Conservation (phyloP, 2,329 filamentous ascomycete genomes). For the Clarireedia paspali region DNA sequence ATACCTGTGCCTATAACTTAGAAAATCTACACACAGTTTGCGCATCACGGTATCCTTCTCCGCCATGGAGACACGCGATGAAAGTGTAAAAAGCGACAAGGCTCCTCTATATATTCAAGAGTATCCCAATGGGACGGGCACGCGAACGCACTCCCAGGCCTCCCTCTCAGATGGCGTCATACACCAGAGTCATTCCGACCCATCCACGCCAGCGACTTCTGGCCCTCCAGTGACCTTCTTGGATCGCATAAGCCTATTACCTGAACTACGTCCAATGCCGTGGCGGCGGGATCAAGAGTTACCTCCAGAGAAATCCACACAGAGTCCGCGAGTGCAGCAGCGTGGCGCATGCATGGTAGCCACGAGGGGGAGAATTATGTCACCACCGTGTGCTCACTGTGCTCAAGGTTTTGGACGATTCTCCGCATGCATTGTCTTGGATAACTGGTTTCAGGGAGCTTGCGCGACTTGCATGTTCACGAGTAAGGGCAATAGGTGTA, state of each 20-base stretch:
- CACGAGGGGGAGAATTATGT: constrained; percentile 15
- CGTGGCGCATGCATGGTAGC: constrained; percentile 20
- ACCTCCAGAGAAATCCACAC: constrained; percentile 17
- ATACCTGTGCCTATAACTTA: neutral
- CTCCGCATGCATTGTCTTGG: constrained; percentile 19
- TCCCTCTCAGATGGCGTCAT: neutral
- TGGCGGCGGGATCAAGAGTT: constrained; percentile 23
- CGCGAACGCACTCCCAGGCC: neutral
- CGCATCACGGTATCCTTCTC: neutral
- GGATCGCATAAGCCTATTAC: constrained; percentile 10
- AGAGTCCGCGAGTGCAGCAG: constrained; percentile 22
- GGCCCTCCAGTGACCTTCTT: constrained; percentile 1
- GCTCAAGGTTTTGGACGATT: constrained; percentile 20
- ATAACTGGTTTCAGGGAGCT: constrained; percentile 23
- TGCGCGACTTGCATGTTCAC: constrained; percentile 24
- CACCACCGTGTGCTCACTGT: constrained; percentile 19
- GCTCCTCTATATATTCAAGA: neutral
- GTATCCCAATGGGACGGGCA: neutral
- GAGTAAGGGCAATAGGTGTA: constrained; percentile 23
- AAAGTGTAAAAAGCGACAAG: too few species aligned
- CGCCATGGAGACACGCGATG: neutral
- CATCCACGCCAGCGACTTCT: neutral
- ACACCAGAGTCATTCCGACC: neutral
- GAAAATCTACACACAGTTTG: neutral
- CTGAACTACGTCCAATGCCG: constrained; percentile 20